Base-by-base conservation (phyloP, 2,329 filamentous ascomycete species). In the Aaosphaeria pasadenensis region DNA sequence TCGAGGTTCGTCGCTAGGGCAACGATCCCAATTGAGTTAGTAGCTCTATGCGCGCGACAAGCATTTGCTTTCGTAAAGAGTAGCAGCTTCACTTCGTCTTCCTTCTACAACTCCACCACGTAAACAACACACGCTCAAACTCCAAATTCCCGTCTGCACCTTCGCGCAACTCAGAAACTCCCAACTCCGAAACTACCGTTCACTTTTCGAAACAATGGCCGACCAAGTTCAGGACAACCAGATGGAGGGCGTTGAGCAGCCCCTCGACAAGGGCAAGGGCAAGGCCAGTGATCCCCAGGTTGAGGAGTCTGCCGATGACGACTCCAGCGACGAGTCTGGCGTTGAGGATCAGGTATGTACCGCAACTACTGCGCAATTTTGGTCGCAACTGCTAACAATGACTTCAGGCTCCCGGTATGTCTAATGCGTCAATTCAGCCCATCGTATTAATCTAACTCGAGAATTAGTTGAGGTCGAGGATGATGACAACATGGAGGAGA, bases 401-500 rank as follows among this genome's bases (percentile, higher is more conserved):
- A 64, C 69, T 52, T 46, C 39, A 30, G 44, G 41, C 31, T 42
- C 47, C 44, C 46, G 69, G 67, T 62, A 44, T 36, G 60, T 45
- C 44, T 71, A 73, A 60, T 24, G 17, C 17, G 17, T 24, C 17
- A 24, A 24, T 24, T 24, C 17, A 24, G 17, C 17, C 17, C 17
- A 24, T 24, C 17, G 17, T 45, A 32, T 42, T 43, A 17, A 35
- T 47, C 60, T 67, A 47, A 67, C 47, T 42, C 48, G 62, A 64
- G 5, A 6, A 42, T 44, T 71, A 74, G 80, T 76, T 48, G 86
- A 87, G 59, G 76, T 55, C 45, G 87, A 88, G 41, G 89, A 91
- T 47, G 86, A 88, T 50, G 77, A 89, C 64, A 87, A 88, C 72
- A 83, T 96, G 79, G 89, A 95, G 69, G 91, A 92, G 74, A 96